These are phyloP conservation scores for Tetrahymena thermophila DNA, from an alignment of 73 alveolate genomes.

Conservation along the genomic window DNA sequence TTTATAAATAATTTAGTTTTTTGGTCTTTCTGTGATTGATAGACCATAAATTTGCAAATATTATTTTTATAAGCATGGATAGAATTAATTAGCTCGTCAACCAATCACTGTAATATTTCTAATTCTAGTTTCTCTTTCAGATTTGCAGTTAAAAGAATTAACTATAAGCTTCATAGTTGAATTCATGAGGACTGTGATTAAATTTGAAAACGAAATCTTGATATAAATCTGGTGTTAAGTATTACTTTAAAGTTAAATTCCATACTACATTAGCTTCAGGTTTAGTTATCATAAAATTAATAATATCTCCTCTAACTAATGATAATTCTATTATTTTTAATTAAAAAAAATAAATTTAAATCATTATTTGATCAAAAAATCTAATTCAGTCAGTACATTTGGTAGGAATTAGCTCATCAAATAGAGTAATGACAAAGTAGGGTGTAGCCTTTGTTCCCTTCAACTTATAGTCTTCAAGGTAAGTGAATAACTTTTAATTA, in stretches of 20 bases:
- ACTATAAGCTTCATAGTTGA: conserved; percentile 56
- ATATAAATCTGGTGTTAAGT: conserved; percentile 46
- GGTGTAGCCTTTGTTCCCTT: conserved; percentile 61
- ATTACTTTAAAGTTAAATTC: conserved; percentile 31
- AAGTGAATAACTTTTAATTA: conserved; percentile 42
- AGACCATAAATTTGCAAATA: neutral
- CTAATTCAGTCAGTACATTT: neutral
- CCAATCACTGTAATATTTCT: neutral
- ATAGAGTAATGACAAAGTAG: conserved; percentile 61
- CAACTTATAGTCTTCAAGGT: conserved; percentile 63
- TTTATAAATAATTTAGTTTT: neutral
- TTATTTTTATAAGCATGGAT: neutral
- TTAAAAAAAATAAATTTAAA: too few species aligned
- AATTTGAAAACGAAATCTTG: conserved; percentile 49
- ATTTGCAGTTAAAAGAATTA: conserved; percentile 6
- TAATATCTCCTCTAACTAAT: conserved; percentile 67
- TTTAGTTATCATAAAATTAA: conserved; percentile 43
- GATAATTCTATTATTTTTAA: conserved; percentile 22
- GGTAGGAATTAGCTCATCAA: conserved; percentile 58
- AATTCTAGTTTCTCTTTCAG: neutral
- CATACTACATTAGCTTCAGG: conserved; percentile 51
- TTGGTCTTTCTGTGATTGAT: neutral
- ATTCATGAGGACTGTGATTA: conserved; percentile 50
- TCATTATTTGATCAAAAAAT: too few species aligned
- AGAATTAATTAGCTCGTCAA: neutral